Conservation (phyloP, 805 yeast genomes). For the Barnettozyma pratensis region DNA sequence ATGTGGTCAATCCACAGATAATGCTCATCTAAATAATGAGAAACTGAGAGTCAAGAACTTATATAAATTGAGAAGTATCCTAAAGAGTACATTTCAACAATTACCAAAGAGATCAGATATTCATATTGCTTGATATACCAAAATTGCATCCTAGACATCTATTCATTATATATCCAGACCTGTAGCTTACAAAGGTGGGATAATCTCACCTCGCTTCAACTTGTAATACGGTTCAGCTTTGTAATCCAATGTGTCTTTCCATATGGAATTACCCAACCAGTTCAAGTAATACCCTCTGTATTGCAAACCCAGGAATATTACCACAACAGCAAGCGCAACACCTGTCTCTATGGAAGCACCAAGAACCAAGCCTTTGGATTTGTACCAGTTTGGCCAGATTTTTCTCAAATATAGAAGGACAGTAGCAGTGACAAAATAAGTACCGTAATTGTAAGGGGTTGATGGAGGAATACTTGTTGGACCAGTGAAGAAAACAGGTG, state of each 20-base stretch:
- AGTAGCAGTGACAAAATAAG: constrained; percentile 43
- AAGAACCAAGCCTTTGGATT: constrained; percentile 52
- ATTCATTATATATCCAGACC: not conserved
- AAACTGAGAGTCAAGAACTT: constrained; percentile 74
- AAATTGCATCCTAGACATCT: not conserved
- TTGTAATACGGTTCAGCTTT: constrained; percentile 28
- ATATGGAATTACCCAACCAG: constrained; percentile 63
- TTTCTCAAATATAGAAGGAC: constrained; percentile 40
- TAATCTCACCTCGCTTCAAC: constrained; percentile 33
- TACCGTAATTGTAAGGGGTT: constrained; percentile 62
- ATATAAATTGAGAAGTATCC: constrained; percentile 63
- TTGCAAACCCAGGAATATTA: constrained; percentile 49
- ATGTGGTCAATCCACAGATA: constrained; percentile 92
- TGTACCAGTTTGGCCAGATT: constrained; percentile 51
- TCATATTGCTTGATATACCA: not conserved
- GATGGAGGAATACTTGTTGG: constrained; percentile 71
- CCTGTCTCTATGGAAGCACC: constrained; percentile 62
- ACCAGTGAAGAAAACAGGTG: constrained; percentile 60
- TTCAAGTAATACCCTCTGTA: constrained; percentile 35
- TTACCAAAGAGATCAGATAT: constrained; percentile 15
- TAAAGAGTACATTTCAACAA: constrained; percentile 27
- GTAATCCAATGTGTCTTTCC: constrained; percentile 34
- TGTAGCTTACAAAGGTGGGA: constrained; percentile 3
- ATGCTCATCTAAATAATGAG: constrained; percentile 90
- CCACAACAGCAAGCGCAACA: constrained; percentile 53